Conservation (phyloP, 176 grass and related monocot genomes). For the Avena sativa region DNA sequence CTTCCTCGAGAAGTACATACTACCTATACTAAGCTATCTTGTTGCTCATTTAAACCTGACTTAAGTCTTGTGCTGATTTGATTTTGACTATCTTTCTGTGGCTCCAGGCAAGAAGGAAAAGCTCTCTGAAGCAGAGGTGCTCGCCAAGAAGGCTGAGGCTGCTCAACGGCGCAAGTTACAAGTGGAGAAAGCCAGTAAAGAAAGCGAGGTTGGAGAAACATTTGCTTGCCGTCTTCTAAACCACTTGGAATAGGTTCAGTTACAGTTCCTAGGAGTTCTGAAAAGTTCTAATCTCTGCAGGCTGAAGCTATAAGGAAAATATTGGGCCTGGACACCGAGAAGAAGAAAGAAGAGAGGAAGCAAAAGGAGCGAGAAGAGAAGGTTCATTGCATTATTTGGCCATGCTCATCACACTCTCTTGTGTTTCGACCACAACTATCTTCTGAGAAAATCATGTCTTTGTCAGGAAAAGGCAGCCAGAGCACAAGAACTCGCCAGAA, state of each 20-base stretch:
- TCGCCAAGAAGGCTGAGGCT: slow-evolving; percentile 76
- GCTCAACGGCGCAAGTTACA: slow-evolving; percentile 77
- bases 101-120: slow-evolving; percentile 73
- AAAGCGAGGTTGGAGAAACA: slow-evolving; percentile 58
- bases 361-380: slow-evolving; percentile 87
- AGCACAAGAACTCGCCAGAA: slow-evolving; percentile 47
- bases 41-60: slow-evolving; percentile 11
- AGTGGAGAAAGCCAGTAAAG: slow-evolving; percentile 77
- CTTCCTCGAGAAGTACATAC: slow-evolving; percentile 66
- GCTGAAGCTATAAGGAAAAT: slow-evolving; percentile 95
- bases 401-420: neutral
- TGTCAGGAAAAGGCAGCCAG: slow-evolving; percentile 65
- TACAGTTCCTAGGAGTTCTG: slow-evolving; percentile 1
- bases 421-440: neutral
- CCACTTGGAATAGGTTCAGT: neutral
- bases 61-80: neutral
- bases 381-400: slow-evolving; percentile 46
- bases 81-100: slow-evolving; percentile 24
- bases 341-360: slow-evolving; percentile 98
- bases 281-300: slow-evolving; percentile 43
- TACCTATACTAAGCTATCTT: neutral
- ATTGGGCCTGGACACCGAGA: slow-evolving; percentile 85
- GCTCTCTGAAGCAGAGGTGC: slow-evolving; percentile 68
- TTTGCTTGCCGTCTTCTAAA: neutral
- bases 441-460: slow-evolving; percentile 30